Conservation (phyloP, 164 flowering plant species). For the Tinospora cordifolia region DNA sequence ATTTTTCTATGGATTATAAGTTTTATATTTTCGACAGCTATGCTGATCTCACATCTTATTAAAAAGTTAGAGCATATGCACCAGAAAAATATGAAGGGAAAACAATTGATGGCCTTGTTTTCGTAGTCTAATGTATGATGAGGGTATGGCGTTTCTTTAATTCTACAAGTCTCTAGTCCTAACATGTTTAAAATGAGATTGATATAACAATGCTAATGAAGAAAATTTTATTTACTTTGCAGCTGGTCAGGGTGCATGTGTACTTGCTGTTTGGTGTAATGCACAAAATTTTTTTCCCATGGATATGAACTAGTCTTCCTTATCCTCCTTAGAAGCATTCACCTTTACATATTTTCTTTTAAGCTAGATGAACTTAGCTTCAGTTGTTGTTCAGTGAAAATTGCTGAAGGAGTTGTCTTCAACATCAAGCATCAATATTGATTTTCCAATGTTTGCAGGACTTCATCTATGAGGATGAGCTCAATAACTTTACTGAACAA, state of each 20-base stretch:
- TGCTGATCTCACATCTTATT: too few species aligned
- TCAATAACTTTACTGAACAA: slow-evolving; percentile 47
- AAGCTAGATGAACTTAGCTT: neutral
- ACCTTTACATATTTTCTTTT: neutral
- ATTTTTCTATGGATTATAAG: neutral
- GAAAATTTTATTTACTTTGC: too few species aligned
- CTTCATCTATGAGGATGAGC: slow-evolving; percentile 85
- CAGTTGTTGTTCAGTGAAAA: neutral
- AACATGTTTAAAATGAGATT: too few species aligned
- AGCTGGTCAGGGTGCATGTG: too few species aligned
- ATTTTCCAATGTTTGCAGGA: slow-evolving; percentile 41
- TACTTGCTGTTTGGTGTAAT: neutral
- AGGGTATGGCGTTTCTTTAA: neutral
- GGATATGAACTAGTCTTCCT: neutral
- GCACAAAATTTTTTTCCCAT: neutral
- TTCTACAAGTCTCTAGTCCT: too few species aligned
- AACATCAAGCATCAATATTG: neutral
- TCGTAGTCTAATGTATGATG: neutral
- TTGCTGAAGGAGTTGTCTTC: neutral
- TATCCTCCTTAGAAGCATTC: neutral
- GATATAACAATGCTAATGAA: too few species aligned
- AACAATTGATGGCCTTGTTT: neutral
- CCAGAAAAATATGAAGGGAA: neutral
- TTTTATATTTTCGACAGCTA: too few species aligned
- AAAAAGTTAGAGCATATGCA: neutral